phyloP scores from a whole-genome alignment of 2,329 filamentous ascomycete species.

The Talaromyces atroroseus region DNA sequence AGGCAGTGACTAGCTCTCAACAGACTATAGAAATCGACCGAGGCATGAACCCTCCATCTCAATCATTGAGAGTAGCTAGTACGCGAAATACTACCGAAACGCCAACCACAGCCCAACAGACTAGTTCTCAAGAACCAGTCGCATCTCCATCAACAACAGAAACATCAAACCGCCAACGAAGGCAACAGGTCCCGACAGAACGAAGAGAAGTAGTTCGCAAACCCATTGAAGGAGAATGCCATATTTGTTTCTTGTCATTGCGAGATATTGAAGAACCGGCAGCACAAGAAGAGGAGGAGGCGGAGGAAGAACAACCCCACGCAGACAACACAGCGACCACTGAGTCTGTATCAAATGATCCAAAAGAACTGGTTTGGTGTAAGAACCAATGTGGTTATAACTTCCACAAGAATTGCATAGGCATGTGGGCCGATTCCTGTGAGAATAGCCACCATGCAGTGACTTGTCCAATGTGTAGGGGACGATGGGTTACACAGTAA shows the following conservation, averaged over 20 bases:
- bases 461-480: constrained; percentile 11
- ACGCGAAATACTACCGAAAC: background rate
- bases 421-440: background rate
- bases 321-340: background rate
- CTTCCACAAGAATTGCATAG: constrained; percentile 8
- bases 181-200: background rate
- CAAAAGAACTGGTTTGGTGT: constrained; percentile 6
- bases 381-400: constrained; percentile 8
- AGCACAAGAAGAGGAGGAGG: background rate
- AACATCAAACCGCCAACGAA: background rate
- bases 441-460: background rate
- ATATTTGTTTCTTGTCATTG: constrained; percentile 4
- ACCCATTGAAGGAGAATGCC: constrained; percentile 8
- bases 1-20: background rate
- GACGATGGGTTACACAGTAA: background rate
- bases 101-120: background rate
- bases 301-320: background rate
- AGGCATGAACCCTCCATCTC: background rate
- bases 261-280: background rate
- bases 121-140: background rate
- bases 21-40: background rate
- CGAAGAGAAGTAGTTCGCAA: background rate
- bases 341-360: background rate
- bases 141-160: background rate
- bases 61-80: background rate